Evolutionary conservation across 495 filamentous ascomycete species (phyloP).

Genomic region (Aspergillus panamensis): DNA sequence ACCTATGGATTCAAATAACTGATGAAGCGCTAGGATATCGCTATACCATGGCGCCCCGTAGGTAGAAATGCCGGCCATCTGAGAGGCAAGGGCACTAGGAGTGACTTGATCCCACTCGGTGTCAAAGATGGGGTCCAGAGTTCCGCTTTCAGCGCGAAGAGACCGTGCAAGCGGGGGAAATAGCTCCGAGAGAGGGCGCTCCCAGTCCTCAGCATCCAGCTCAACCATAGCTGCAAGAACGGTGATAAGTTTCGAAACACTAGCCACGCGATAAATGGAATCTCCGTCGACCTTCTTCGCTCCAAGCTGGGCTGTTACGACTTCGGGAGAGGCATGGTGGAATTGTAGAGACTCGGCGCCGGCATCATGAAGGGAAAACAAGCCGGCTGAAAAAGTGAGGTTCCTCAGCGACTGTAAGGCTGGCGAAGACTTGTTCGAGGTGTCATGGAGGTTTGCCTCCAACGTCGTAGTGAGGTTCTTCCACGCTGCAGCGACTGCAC

Average conservation of each 20-base stretch:
- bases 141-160: constrained; percentile 12
- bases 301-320: constrained; percentile 25
- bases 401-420: constrained; percentile 25
- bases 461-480: constrained; percentile 36
- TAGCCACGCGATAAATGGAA: constrained; percentile 50
- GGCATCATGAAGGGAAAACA: constrained; percentile 37
- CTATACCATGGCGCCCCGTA: constrained; percentile 30
- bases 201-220: constrained; percentile 33
- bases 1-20: not conserved
- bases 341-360: constrained; percentile 35
- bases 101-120: constrained; percentile 45
- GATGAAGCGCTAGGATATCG: constrained; percentile 5
- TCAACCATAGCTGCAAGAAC: constrained; percentile 40
- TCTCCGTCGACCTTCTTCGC: constrained; percentile 42
- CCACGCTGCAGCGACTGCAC: constrained; percentile 37
- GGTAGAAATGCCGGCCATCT: constrained; percentile 41
- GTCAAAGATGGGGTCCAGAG: constrained; percentile 16
- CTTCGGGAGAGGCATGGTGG: constrained; percentile 22
- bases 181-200: constrained; percentile 45
- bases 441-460: constrained; percentile 10
- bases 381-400: constrained; percentile 42
- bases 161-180: constrained; percentile 39
- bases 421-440: not conserved
- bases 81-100: constrained; percentile 40
- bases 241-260: constrained; percentile 51